Evolutionary conservation across 805 yeast species (phyloP).

Genomic region (Torulaspora maleeae): DNA sequence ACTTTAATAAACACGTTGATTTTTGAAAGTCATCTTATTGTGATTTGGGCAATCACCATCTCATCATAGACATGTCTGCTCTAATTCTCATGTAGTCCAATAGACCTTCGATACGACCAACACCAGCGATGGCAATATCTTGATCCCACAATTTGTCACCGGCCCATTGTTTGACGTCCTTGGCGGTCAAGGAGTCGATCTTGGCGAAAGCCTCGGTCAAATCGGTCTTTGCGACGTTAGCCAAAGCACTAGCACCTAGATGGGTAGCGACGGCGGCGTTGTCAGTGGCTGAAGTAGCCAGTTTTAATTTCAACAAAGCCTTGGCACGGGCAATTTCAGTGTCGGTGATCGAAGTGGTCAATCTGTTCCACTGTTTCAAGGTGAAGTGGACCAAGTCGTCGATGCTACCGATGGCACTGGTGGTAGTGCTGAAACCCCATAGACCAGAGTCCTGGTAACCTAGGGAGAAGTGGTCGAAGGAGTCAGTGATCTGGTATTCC

Average conservation of each 20-base stretch:
- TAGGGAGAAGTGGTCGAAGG: conserved; percentile 64
- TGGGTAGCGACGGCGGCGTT: conserved; percentile 50
- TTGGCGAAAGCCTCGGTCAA: conserved; percentile 53
- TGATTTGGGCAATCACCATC: conserved; percentile 47
- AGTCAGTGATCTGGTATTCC: conserved; percentile 69
- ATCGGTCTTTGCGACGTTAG: conserved; percentile 58
- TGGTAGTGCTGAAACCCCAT: conserved; percentile 74
- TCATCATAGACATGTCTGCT: conserved; percentile 85
- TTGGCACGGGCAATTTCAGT: conserved; percentile 77
- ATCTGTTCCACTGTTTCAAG: conserved; percentile 83
- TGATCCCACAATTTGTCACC: conserved; percentile 72
- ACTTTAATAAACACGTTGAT: conserved; percentile 3
- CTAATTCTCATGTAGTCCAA: conserved; percentile 82
- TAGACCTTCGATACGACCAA: conserved; percentile 81
- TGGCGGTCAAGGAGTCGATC: conserved; percentile 59
- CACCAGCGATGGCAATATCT: conserved; percentile 77
- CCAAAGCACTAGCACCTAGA: conserved; percentile 47
- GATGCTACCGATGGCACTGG: conserved; percentile 52
- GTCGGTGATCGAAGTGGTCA: conserved; percentile 67
- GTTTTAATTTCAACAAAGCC: conserved; percentile 59
- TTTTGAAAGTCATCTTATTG: conserved; percentile 1
- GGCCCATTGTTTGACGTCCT: conserved; percentile 69
- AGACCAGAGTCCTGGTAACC: conserved; percentile 75
- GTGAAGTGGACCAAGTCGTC: conserved; percentile 80
- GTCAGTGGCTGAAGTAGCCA: conserved; percentile 48